Conservation (phyloP, 108 stramenopile species). For the Cyclotella kingstonii region DNA sequence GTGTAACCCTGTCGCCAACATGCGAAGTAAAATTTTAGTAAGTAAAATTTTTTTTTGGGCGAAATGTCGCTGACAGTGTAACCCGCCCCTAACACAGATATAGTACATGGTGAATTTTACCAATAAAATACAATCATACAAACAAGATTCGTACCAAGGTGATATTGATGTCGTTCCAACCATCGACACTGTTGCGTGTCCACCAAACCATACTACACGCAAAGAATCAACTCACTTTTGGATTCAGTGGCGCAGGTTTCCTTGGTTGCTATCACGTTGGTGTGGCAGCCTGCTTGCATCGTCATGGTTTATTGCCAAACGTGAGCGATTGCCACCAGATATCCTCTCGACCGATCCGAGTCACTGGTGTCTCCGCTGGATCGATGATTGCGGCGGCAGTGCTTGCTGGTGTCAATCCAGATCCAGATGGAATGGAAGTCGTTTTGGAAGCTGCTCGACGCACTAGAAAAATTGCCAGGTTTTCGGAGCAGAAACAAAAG, state of each 20-base stretch:
- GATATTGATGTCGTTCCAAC: too few relatives aligned
- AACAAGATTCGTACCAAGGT: too few relatives aligned
- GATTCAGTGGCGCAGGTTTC: constrained; percentile 67
- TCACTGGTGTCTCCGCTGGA: constrained; percentile 66
- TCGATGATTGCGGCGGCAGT: constrained; percentile 55
- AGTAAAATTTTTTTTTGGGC: too few relatives aligned
- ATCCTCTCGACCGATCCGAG: constrained; percentile 5
- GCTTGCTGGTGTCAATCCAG: constrained; percentile 44
- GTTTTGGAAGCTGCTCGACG: constrained; percentile 43
- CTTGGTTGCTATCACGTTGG: constrained; percentile 67
- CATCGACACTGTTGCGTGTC: not conserved
- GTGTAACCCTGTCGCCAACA: too few relatives aligned
- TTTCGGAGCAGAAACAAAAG: not conserved
- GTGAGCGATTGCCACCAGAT: constrained; percentile 1
- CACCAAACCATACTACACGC: not conserved
- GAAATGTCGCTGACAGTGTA: too few relatives aligned
- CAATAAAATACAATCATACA: too few relatives aligned
- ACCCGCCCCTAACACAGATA: too few relatives aligned
- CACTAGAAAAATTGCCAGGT: constrained; percentile 28
- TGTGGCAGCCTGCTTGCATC: constrained; percentile 46
- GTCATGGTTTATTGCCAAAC: constrained; percentile 40
- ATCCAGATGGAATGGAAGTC: constrained; percentile 56
- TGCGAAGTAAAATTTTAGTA: too few relatives aligned
- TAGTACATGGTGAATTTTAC: too few relatives aligned
- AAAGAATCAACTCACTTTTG: constrained; percentile 20